Conservation (phyloP, 768 basidiomycete species). For the Kwoniella sp. region DNA sequence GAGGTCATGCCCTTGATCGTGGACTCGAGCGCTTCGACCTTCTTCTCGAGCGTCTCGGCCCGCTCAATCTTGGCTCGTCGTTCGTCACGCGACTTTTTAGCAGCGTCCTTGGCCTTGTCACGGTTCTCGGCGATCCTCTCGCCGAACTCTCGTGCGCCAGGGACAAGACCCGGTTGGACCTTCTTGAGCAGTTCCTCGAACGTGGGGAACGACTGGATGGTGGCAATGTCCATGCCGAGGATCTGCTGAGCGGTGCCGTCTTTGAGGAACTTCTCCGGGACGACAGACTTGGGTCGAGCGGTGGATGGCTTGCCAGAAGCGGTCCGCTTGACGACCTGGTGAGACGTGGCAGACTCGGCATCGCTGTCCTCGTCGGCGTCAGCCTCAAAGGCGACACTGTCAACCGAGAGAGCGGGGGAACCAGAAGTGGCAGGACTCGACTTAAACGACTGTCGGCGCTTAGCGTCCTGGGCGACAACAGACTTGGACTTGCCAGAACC, state of each 20-base stretch:
- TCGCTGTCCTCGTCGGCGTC: slow-evolving; percentile 5
- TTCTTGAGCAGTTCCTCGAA: slow-evolving; percentile 34
- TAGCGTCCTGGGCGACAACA: slow-evolving; percentile 1
- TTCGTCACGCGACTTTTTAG: slow-evolving; percentile 36
- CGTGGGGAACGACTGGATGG: slow-evolving; percentile 31
- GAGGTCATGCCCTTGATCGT: slow-evolving; percentile 17
- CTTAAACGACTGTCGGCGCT: slow-evolving; percentile 11
- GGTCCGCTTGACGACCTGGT: slow-evolving; percentile 17
- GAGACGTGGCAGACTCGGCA: slow-evolving; percentile 5
- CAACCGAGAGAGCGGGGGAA: slow-evolving; percentile 7
- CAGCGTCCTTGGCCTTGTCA: slow-evolving; percentile 34
- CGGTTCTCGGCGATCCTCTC: slow-evolving; percentile 30
- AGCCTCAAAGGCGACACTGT: background rate
- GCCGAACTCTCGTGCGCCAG: slow-evolving; percentile 25
- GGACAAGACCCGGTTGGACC: slow-evolving; percentile 9
- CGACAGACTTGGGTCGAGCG: slow-evolving; percentile 35
- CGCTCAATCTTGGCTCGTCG: slow-evolving; percentile 28
- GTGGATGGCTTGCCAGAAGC: slow-evolving; percentile 33
- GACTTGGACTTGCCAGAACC: slow-evolving; percentile 19
- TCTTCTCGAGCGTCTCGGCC: slow-evolving; percentile 24
- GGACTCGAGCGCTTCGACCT: slow-evolving; percentile 23
- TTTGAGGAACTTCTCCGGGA: slow-evolving; percentile 38
- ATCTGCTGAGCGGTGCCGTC: slow-evolving; percentile 29
- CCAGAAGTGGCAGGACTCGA: background rate
- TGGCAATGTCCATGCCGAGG: slow-evolving; percentile 24